Percentiles rank a stretch among this genome's conserved stretches.
phyloP scores from a whole-genome alignment of 371 early-diverging fungal genomes.

The Mucor sp. region DNA sequence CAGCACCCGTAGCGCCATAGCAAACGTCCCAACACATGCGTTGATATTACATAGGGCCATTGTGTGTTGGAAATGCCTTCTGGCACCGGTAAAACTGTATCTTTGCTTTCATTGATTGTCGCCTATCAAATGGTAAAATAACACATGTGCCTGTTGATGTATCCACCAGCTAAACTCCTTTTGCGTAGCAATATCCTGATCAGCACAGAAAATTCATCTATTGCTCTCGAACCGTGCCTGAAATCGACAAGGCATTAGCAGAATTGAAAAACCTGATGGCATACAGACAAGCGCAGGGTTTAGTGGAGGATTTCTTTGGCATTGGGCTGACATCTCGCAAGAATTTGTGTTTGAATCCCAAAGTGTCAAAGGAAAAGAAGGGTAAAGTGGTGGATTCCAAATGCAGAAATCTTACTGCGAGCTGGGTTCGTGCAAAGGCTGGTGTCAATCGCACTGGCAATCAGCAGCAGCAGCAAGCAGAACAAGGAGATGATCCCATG shows the following conservation, averaged over 20 bases:
- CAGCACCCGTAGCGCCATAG: not conserved
- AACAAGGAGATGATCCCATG: slow-evolving; percentile 30
- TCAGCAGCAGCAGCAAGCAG: slow-evolving; percentile 29
- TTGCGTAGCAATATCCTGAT: slow-evolving; percentile 70
- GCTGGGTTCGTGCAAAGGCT: slow-evolving; percentile 90
- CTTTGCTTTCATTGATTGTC: slow-evolving; percentile 96
- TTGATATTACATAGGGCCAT: slow-evolving; percentile 71
- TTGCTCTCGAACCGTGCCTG: slow-evolving; percentile 98
- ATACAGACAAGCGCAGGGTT: slow-evolving; percentile 73
- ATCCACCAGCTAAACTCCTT: not conserved
- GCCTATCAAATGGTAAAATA: slow-evolving; percentile 87
- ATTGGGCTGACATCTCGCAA: slow-evolving; percentile 95
- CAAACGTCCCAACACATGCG: not conserved
- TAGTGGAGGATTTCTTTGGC: slow-evolving; percentile 87
- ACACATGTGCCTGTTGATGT: no score
- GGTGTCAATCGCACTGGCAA: slow-evolving; percentile 35
- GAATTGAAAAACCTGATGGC: slow-evolving; percentile 94
- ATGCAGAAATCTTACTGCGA: slow-evolving; percentile 91
- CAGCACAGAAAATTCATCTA: slow-evolving; percentile 96
- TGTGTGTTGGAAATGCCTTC: slow-evolving; percentile 99
- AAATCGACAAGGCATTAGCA: slow-evolving; percentile 98
- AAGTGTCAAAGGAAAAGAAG: slow-evolving; percentile 80
- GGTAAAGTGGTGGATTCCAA: slow-evolving; percentile 89
- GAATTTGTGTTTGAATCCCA: slow-evolving; percentile 96
- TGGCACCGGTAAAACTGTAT: slow-evolving; percentile 99